Evolutionary conservation across 2,329 filamentous ascomycete genomes (phyloP), one percentile per base, ranked within the genome.

Genomic region (Colletotrichum spinosum): DNA sequence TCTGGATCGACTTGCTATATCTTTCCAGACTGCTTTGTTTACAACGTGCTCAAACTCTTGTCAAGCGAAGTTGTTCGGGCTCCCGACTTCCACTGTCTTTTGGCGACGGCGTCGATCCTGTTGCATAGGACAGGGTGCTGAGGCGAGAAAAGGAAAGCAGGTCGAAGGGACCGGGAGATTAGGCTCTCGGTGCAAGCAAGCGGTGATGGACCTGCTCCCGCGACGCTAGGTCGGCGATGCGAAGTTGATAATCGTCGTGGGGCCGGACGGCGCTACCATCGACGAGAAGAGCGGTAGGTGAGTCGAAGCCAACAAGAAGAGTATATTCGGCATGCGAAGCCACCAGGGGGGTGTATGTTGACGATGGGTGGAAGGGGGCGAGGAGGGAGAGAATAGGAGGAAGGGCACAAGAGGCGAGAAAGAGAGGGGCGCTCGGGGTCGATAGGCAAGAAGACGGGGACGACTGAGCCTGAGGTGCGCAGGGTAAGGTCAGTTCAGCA

Each of bases 201-300:
- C 45, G 35, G 61, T 39, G 52, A 11, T 51, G 33, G 46, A 45
- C 51, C 56, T 35, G 56, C 50, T 59, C 50, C 59, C 55, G 52
- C 67, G 55, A 54, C 64, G 61, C 67, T 69, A 62, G 60, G 55
- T 62, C 50, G 63, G 59, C 56, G 54, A 54, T 41, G 55, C 25
- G 58, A 66, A 53, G 44, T 65, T 51, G 69, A 67, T 57, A 58
- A 65, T 65, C 58, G 62, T 61, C 61, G 63, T 53, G 62, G 61
- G 49, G 58, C 42, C 56, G 56, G 38, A 65, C 17, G 48, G 48
- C 52, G 59, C 35, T 58, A 60, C 61, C 68, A 68, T 70, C 51
- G 70, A 70, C 55, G 38, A 51, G 57, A 60, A 34, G 60, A 53
- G 33, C 41, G 44, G 63, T 46, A 51, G 38, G 46, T 60, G 33